Evolutionary conservation across 2,329 filamentous ascomycete genomes (phyloP).

Genomic region (Monosporascus sp.): DNA sequence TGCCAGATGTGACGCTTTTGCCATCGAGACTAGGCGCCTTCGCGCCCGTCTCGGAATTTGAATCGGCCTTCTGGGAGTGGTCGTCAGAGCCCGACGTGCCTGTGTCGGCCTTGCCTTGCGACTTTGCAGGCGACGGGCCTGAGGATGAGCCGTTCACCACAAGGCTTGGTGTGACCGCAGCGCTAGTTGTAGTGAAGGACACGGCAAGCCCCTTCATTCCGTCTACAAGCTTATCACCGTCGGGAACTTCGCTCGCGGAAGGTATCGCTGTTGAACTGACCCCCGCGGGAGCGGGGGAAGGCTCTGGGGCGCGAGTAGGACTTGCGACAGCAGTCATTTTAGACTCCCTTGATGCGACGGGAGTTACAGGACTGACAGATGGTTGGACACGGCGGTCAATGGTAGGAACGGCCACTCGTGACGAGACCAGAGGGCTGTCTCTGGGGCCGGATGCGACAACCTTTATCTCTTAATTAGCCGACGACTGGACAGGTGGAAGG

Average conservation of each 20-base stretch:
- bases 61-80: conserved; percentile 54
- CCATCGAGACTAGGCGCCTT: conserved; percentile 89
- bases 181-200: conserved; percentile 13
- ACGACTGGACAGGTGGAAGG: conserved; percentile 1
- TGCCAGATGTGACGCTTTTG: conserved; percentile 90
- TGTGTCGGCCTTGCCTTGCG: conserved; percentile 23
- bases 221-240: conserved; percentile 13
- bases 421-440: conserved; percentile 19
- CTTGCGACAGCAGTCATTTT: conserved; percentile 12
- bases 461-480: conserved; percentile 12
- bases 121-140: conserved; percentile 28
- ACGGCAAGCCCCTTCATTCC: conserved; percentile 16
- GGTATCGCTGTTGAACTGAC: conserved; percentile 6
- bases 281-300: conserved; percentile 11
- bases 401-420: conserved; percentile 26
- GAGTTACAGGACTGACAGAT: conserved; percentile 10
- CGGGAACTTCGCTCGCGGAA: conserved; percentile 6
- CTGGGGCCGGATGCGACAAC: conserved; percentile 28
- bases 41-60: conserved; percentile 60
- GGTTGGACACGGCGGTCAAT: conserved; percentile 24
- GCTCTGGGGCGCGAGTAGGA: conserved; percentile 11
- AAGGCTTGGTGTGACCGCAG: conserved; percentile 33
- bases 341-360: conserved; percentile 13
- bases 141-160: conserved; percentile 47
- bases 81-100: conserved; percentile 44